Base-by-base conservation (phyloP, 2,329 filamentous ascomycete genomes). In the Ophiocordyceps camponoti-leonardi region DNA sequence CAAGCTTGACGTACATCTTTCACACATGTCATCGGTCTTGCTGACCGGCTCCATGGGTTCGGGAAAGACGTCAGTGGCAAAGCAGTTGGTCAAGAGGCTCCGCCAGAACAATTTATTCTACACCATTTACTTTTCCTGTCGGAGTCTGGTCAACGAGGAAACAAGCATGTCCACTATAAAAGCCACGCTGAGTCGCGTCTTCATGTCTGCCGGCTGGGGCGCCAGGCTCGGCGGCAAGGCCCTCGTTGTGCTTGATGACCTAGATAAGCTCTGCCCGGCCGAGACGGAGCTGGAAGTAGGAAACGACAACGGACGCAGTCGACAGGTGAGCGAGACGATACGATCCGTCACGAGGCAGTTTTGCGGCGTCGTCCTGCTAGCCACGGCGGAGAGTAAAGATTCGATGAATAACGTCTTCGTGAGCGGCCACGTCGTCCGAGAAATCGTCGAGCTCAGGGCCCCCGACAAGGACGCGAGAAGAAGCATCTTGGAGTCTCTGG, bases 271-370 rank as follows among this genome's bases (percentile, higher is more conserved):
- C 1, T 96, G 90, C 57, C 90, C 92, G 0, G 82, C 81, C 1
- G 93, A 98, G 63, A 95, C 88, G 0, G 92, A 98, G 60, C 71
- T 98, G 13, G 86, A 95, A 61, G 85, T 94, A 5, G 86, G 86
- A 49, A 88, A 87, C 48, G 87, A 96, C 53, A 96, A 98, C 56
- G 86, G 86, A 18, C 77, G 90, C 50, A 96, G 88, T 59, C 78
- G 87, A 31, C 88, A 96, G 54, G 78, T 95, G 47, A 94, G 88
- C 58, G 92, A 98, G 61, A 78, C 86, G 1, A 73, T 98, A 6
- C 83, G 85, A 57, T 78, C 83, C 1, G 79, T 92, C 51, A 84
- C 90, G 1, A 77, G 81, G 46, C 83, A 95, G 56, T 88, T 90
- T 58, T 94, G 88, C 49, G 81, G 82, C 2, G 83, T 98, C 14